A percentile compares a stretch with the other conserved stretches of the same genome.
These are phyloP conservation scores for Ormosia emarginata DNA, from an alignment of 306 rosid species.

Conservation along the genomic window DNA sequence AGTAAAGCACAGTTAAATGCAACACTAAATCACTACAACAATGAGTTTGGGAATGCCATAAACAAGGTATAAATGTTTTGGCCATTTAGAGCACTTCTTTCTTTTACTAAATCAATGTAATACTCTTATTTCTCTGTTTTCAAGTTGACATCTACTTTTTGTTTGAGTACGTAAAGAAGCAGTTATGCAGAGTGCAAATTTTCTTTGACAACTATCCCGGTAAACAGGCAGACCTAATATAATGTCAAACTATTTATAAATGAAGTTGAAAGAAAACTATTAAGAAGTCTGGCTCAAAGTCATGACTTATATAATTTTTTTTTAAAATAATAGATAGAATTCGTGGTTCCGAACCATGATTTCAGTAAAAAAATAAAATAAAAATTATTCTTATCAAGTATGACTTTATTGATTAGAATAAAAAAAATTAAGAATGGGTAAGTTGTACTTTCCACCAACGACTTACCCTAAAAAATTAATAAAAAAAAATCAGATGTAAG, in stretches of 20 bases:
- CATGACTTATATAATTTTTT: too few species aligned
- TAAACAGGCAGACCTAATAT: neutral
- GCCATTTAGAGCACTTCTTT: neutral
- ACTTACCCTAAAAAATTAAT: too few species aligned
- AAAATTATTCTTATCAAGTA: too few species aligned
- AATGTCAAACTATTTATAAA: neutral
- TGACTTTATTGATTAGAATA: too few species aligned
- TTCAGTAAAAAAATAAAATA: too few species aligned
- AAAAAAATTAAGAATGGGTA: too few species aligned
- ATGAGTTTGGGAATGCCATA: constrained; percentile 64
- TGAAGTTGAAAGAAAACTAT: too few species aligned
- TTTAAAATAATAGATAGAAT: too few species aligned
- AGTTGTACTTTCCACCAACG: too few species aligned
- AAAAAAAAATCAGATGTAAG: too few species aligned
- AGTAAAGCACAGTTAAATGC: constrained; percentile 72
- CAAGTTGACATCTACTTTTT: neutral
- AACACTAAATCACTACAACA: constrained; percentile 66
- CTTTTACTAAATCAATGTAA: neutral
- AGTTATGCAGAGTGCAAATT: neutral
- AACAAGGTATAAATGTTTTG: constrained; percentile 53
- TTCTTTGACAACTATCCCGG: neutral
- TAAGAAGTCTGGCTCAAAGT: too few species aligned
- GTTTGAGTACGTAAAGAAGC: neutral
- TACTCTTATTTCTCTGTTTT: neutral
- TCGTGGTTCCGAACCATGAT: too few species aligned